A percentile compares a stretch with the other conserved stretches of the same genome.
These are phyloP conservation scores for Gomphus bonarii DNA, from an alignment of 1,284 basidiomycete genomes.

Conservation along the genomic window DNA sequence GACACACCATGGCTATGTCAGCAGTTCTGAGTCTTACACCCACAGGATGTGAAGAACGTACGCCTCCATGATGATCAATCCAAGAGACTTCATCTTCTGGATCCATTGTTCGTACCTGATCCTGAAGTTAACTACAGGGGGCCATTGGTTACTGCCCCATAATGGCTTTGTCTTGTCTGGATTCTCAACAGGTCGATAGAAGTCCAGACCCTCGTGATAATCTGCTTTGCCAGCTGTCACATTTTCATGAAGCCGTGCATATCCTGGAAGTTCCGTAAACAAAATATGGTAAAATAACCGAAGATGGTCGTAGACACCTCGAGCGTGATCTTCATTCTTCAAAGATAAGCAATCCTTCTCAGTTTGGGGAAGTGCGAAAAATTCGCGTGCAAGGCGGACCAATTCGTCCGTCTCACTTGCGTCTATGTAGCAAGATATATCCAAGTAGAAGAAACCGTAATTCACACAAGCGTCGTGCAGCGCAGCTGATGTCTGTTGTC, in stretches of 20 bases:
- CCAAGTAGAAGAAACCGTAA: slow-evolving; percentile 83
- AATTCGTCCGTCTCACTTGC: slow-evolving; percentile 56
- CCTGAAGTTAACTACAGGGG: slow-evolving; percentile 44
- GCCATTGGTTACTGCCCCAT: slow-evolving; percentile 83
- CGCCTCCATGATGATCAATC: slow-evolving; percentile 74
- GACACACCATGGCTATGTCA: background rate
- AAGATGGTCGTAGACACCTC: slow-evolving; percentile 39
- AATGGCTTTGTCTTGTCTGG: slow-evolving; percentile 61
- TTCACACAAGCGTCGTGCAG: slow-evolving; percentile 67
- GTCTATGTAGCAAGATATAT: slow-evolving; percentile 49
- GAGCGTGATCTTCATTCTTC: slow-evolving; percentile 54
- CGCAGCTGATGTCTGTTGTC: slow-evolving; percentile 41
- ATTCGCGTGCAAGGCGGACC: slow-evolving; percentile 49
- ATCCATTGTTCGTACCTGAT: slow-evolving; percentile 62
- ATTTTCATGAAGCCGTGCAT: slow-evolving; percentile 66
- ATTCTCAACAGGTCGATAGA: slow-evolving; percentile 61
- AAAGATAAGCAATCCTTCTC: slow-evolving; percentile 66
- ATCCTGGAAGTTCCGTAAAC: slow-evolving; percentile 37
- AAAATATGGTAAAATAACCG: background rate
- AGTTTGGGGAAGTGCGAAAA: slow-evolving; percentile 59
- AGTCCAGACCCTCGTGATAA: slow-evolving; percentile 77
- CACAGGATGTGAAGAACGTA: slow-evolving; percentile 25
- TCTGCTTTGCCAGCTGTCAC: slow-evolving; percentile 78
- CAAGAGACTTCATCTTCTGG: slow-evolving; percentile 73
- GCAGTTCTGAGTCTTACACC: background rate